Base-by-base conservation (phyloP, 73 alveolate genomes). In the Paraurostyla sp. region DNA sequence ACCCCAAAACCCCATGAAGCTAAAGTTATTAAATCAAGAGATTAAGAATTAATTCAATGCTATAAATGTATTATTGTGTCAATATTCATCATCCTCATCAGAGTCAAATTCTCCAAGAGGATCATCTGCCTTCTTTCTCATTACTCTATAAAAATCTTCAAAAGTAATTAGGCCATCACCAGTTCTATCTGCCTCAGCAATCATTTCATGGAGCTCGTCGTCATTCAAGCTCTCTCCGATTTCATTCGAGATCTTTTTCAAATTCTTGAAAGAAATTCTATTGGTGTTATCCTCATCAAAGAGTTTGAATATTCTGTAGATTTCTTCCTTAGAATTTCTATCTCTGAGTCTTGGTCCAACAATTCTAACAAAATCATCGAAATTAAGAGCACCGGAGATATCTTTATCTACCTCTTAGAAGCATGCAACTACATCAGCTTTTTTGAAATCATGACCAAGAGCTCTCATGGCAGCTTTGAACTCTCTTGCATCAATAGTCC, bases 201-300 rank as follows among this genome's bases (percentile, higher is more conserved):
- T 93, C 98, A 95, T 96, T 88, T 97, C 99, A 82, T 92, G 88
- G 40, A 97, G 89, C 75, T 97, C 99, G 50, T 97, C 98, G 86
- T 97, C 99, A 81, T 95, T 90, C 83, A 97, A 63, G 50, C 88
- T 80, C 87, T 97, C 99, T 35, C 99, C 99, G 36, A 97, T 76
- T 87, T 97, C 99, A 73, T 89, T 81, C 43, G 99, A 97, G 20
- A 97, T 95, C 85, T 95, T 96, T 91, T 92, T 96, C 87, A 96
- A 88, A 90, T 97, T 94, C 86, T 95, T 93, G 71, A 97, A 91
- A 51, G 98, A 89, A 51, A 97, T 96, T 90, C 94, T 97, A 38
- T 98, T 99, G 30, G 98, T 96, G 59, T 89, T 92, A 73, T 97
- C 99, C 38, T 96, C 97, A 86, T 97, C 99, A 87, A 96, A 97